phyloP scores from a whole-genome alignment of 129 eudicot species.

The Chrysanthemum seticuspe region DNA sequence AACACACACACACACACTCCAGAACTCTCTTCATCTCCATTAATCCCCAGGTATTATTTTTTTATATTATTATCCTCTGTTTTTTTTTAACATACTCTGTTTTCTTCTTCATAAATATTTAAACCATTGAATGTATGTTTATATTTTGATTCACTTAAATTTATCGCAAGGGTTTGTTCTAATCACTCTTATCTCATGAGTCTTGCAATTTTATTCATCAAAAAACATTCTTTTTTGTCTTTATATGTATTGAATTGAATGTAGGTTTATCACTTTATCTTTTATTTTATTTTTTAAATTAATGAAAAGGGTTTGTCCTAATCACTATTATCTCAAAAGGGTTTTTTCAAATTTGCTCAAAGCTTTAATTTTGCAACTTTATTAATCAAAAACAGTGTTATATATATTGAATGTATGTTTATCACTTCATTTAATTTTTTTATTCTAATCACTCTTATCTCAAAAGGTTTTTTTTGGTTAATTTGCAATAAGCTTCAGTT shows the following conservation, averaged over 20 bases:
- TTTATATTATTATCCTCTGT: neutral
- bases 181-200: slow-evolving; percentile 1
- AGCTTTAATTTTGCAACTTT: slow-evolving; percentile 26
- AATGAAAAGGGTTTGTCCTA: slow-evolving; percentile 27
- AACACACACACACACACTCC: slow-evolving; percentile 31
- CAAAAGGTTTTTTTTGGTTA: no score
- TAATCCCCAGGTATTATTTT: slow-evolving; percentile 17
- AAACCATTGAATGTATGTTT: slow-evolving; percentile 24
- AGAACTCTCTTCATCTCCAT: slow-evolving; percentile 22
- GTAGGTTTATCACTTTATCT: neutral
- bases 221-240: neutral
- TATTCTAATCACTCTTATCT: no score
- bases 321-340: slow-evolving; percentile 15
- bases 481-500: no score
- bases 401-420: no score
- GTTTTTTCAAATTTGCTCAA: slow-evolving; percentile 17
- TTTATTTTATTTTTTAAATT: neutral
- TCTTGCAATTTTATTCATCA: no score
- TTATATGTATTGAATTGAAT: slow-evolving; percentile 17
- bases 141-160: neutral
- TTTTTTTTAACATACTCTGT: slow-evolving; percentile 19
- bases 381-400: slow-evolving; percentile 24
- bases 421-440: no score
- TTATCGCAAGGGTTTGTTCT: slow-evolving; percentile 28
- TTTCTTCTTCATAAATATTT: neutral